Conservation (phyloP, 2,329 filamentous ascomycete species). For the Botryotinia calthae region DNA sequence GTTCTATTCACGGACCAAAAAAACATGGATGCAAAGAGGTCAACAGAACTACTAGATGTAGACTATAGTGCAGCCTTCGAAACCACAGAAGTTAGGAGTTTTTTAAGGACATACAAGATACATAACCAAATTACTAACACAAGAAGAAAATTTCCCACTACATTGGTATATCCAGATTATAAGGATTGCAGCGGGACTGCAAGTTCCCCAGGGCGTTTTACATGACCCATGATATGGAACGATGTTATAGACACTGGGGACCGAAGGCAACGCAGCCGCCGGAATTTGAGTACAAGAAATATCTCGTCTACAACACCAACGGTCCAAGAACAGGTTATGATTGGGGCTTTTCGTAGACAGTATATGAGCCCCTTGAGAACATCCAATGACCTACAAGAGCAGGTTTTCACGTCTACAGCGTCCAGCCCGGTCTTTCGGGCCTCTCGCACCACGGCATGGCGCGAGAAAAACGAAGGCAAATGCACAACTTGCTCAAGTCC, state of each 20-base stretch:
- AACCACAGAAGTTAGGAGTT: background rate
- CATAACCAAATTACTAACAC: background rate
- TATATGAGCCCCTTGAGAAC: background rate
- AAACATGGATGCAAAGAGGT: background rate
- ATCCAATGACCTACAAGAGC: background rate
- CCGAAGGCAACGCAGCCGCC: background rate
- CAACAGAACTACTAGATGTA: background rate
- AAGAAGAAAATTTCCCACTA: background rate
- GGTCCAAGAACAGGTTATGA: background rate
- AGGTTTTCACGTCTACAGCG: background rate
- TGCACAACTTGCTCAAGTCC: background rate
- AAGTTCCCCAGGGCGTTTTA: background rate
- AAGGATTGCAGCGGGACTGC: background rate
- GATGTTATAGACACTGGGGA: background rate
- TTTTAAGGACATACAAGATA: too few relatives aligned
- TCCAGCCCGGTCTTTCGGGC: background rate
- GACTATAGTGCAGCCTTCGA: background rate
- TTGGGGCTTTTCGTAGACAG: background rate
- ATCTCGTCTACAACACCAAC: too few relatives aligned
- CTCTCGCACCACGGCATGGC: background rate
- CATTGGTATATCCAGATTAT: background rate
- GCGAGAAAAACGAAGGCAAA: background rate
- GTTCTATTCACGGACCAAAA: background rate
- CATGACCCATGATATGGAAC: background rate
- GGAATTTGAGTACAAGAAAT: too few relatives aligned